Base-by-base conservation (phyloP, 163 green algal genomes). In the Prototheca cutis region DNA sequence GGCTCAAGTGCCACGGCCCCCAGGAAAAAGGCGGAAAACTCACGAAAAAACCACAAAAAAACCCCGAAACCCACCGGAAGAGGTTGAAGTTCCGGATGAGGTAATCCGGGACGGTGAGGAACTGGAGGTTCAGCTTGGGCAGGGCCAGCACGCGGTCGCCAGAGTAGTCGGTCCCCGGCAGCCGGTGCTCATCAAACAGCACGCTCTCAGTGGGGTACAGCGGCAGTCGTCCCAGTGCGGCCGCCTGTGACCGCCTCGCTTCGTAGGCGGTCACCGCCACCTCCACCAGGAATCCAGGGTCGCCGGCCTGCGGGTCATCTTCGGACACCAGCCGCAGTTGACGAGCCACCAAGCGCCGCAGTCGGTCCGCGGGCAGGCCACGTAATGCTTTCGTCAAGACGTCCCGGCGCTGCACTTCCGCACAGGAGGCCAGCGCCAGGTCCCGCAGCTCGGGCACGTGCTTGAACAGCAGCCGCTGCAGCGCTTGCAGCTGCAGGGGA, bases 61-160 rank as follows among this genome's bases (percentile, higher is more conserved):
- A 7, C 19, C 47, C 27, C 13, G 8, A 27, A 56, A 4, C 28
- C 4, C 53, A 62, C 55, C 63, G 82, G 72, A 95, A 97, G 28
- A 99, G 82, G 71, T 95, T 81, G 74, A 98, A 97, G 77, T 94
- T 94, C 64, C 92, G 78, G 56, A 97, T 78, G 55, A 99, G 79
- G 80, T 99, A 99, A 78, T 99, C 92, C 47, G 84, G 62, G 10
- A 85, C 67, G 0, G 87, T 95, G 24, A 99, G 81, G 75, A 98
- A 99, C 82, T 98, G 92, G 58, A 99, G 80, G 80, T 97, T 98
- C 28, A 98, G 83, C 74, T 96, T 95, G 36, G 91, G 90, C 57
- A 99, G 82, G 21, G 90, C 87, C 40, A 98, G 78, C 39, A 79
- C 80, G 29, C 18, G 23, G 18, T 13, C 52, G 6, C 52, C 25